A percentile compares a stretch with the other conserved stretches of the same genome.
Conservation (phyloP, 306 rosid species). For the Ochetophila trinervis region DNA sequence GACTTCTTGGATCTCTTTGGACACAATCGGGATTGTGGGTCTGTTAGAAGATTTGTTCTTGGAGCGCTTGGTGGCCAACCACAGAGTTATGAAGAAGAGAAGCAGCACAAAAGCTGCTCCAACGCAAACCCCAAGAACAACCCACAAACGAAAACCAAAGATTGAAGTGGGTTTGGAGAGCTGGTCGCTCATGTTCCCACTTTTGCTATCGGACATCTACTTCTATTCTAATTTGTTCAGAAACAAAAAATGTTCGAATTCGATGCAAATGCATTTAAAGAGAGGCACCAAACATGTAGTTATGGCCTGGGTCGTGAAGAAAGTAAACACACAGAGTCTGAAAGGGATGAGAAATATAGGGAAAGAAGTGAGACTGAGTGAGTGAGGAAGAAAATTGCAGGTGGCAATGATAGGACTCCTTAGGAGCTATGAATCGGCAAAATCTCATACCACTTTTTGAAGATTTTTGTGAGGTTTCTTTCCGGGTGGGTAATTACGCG, state of each 20-base stretch:
- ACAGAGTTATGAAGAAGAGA: slow-evolving; percentile 63
- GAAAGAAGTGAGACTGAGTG: slow-evolving; percentile 1
- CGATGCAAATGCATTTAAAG: slow-evolving; percentile 6
- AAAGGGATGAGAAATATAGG: not conserved
- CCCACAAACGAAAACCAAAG: slow-evolving; percentile 70
- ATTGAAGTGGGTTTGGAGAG: slow-evolving; percentile 74
- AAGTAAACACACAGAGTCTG: not conserved
- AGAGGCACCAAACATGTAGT: not conserved
- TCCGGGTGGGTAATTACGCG: too few relatives aligned
- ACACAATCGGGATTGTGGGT: slow-evolving; percentile 55
- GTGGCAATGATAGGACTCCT: slow-evolving; percentile 63
- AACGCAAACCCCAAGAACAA: slow-evolving; percentile 62
- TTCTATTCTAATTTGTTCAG: not conserved
- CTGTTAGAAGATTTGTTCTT: slow-evolving; percentile 30
- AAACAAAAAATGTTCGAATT: not conserved
- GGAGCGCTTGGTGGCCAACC: slow-evolving; percentile 61
- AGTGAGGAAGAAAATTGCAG: slow-evolving; percentile 38
- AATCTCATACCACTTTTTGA: too few relatives aligned
- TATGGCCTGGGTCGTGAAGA: not conserved
- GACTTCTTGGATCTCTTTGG: slow-evolving; percentile 82
- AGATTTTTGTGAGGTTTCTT: too few relatives aligned
- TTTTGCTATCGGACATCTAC: slow-evolving; percentile 39
- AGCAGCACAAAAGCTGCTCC: slow-evolving; percentile 72
- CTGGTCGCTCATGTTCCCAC: slow-evolving; percentile 57
- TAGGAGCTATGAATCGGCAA: not conserved